A percentile compares a stretch with the other conserved stretches of the same genome.
These are phyloP conservation scores for Suillus subaureus DNA, from an alignment of 768 basidiomycete species.

Conservation along the genomic window DNA sequence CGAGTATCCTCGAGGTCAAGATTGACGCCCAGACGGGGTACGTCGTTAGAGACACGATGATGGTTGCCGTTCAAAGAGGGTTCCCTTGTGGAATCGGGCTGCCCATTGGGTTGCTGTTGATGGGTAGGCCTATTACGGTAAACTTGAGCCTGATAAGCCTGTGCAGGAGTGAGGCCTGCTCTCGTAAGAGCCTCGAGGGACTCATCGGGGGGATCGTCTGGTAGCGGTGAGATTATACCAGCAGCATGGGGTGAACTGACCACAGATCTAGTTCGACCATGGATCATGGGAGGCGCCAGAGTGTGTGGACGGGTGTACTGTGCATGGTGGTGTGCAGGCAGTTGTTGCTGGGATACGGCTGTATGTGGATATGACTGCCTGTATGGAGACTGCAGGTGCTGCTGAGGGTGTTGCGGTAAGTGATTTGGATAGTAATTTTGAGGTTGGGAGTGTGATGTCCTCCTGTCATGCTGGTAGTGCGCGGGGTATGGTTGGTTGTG, in stretches of 20 bases:
- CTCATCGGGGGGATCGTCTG: constrained; percentile 53
- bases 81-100: constrained; percentile 27
- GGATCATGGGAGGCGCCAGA: constrained; percentile 43
- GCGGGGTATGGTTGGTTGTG: constrained; percentile 39
- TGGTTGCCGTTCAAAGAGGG: constrained; percentile 30
- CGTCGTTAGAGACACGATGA: constrained; percentile 25
- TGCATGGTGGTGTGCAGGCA: constrained; percentile 16
- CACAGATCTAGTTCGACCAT: constrained; percentile 53
- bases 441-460: constrained; percentile 47
- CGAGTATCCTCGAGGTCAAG: constrained; percentile 60
- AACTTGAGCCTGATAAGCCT: constrained; percentile 81
- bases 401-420: constrained; percentile 25
- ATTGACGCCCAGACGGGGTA: constrained; percentile 43
- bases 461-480: constrained; percentile 47
- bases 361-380: constrained; percentile 43
- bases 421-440: constrained; percentile 18
- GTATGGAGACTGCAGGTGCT: constrained; percentile 25
- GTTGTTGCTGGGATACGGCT: constrained; percentile 26
- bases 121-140: constrained; percentile 48
- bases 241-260: constrained; percentile 43
- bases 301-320: constrained; percentile 26
- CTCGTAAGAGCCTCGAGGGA: constrained; percentile 45
- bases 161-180: constrained; percentile 70
- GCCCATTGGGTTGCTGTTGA: constrained; percentile 23
- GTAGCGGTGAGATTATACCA: constrained; percentile 48